Base-by-base conservation (phyloP, 164 flowering plant genomes). In the Tinospora cordifolia region DNA sequence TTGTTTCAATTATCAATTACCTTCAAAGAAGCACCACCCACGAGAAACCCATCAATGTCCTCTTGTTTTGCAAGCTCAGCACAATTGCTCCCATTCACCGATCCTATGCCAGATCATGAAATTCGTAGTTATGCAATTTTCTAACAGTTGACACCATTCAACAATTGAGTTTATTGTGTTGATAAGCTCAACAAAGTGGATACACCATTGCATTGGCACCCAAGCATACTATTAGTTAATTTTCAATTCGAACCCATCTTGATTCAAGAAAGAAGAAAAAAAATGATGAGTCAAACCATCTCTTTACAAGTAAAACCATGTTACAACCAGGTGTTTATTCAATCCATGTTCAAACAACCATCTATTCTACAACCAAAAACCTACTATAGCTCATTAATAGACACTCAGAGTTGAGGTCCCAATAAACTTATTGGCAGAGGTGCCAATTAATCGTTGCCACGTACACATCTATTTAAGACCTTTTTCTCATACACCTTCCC, bases 1-100 rank as follows among this genome's bases (percentile, higher is more conserved):
- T 49, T 40, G 62, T 64, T 12, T 15, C 25, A 0, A 65, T 19
- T 14, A 59, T n/a, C 8, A 21, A 60, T 36, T 85, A 94, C 97
- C 93, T 94, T 94, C 62, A 94, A 80, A 58, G 98, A 92, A 72
- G 99, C 99, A 78, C 99, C 99, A 22, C 99, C 99, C 62, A 94
- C 97, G 63, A 94, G 97, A 81, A 94, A 94, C 13, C 97, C 99
- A 79, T 94, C 99, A 77, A 94, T 92, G 75, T 94, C 97, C 78
- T 90, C 97, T 79, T 94, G 70, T 74, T 92, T 92, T 36, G 99
- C 97, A 71, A 94, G 97, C 79, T 94, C 99, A 21, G 91, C 86
- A 73, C 86, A 88, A 73, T 92, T 94, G 83, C 87, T 73, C 69
- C 97, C 97, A 72, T 94, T 94, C 25, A 89, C 99, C 38, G 97